These are phyloP conservation scores for Dactylellina drechsleri DNA, from an alignment of 2,329 filamentous ascomycete genomes.

Conservation along the genomic window DNA sequence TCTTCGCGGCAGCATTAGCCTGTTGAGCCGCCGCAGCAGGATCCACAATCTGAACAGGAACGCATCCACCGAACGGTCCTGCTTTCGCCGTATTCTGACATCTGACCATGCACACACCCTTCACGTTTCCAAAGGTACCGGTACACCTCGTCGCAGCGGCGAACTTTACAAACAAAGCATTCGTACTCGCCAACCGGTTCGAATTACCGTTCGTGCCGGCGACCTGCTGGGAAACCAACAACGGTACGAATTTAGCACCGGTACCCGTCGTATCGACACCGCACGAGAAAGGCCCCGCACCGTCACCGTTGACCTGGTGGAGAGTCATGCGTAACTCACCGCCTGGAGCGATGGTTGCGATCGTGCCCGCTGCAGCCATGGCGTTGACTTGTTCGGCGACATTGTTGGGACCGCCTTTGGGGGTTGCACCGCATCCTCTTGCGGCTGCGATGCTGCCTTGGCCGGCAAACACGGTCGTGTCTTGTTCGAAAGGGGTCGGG, in stretches of 20 bases:
- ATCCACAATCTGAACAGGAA: conserved; percentile 66
- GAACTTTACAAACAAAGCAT: conserved; percentile 31
- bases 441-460: conserved; percentile 58
- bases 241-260: conserved; percentile 61
- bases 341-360: conserved; percentile 71
- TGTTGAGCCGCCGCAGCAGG: background rate
- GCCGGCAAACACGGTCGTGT: conserved; percentile 24
- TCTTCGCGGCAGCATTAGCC: background rate
- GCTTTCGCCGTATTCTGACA: conserved; percentile 71
- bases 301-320: conserved; percentile 61
- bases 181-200: conserved; percentile 3
- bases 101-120: conserved; percentile 71
- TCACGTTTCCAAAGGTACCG: conserved; percentile 70
- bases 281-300: conserved; percentile 68
- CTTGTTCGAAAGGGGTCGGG: conserved; percentile 18
- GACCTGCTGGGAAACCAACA: conserved; percentile 33
- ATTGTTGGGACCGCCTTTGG: conserved; percentile 69
- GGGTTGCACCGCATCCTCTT: conserved; percentile 69
- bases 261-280: conserved; percentile 73
- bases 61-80: conserved; percentile 72
- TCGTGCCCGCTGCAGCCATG: conserved; percentile 23
- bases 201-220: conserved; percentile 19
- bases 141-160: conserved; percentile 63
- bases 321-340: conserved; percentile 72
- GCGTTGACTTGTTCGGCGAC: conserved; percentile 58